A percentile compares a stretch with the other conserved stretches of the same genome.
Evolutionary conservation across 2,329 filamentous ascomycete genomes (phyloP).

Genomic region (Aspergillaceae sp.): DNA sequence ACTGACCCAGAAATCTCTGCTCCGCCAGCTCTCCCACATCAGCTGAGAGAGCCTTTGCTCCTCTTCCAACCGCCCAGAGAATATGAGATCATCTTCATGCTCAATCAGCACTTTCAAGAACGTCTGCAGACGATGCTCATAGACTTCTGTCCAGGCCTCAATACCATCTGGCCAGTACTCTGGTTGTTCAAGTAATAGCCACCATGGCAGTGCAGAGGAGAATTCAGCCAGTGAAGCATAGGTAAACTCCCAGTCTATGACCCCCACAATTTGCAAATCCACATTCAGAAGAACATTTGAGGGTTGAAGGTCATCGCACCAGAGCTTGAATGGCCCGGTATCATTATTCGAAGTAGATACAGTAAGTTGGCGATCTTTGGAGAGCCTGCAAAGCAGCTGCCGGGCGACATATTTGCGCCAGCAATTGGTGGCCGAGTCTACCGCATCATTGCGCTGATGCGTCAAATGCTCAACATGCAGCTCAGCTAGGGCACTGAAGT

Average conservation of each 20-base stretch:
- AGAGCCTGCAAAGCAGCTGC: constrained; percentile 1
- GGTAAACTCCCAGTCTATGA: constrained; percentile 18
- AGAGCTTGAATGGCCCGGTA: constrained; percentile 15
- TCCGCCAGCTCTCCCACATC: constrained; percentile 9
- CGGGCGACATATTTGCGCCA: background rate
- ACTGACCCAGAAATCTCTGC: constrained; percentile 8
- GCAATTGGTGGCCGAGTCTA: background rate
- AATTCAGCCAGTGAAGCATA: constrained; percentile 14
- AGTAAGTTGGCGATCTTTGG: background rate
- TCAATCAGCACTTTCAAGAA: constrained; percentile 10
- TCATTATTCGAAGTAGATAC: constrained; percentile 5
- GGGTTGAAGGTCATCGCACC: constrained; percentile 16
- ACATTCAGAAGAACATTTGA: constrained; percentile 11
- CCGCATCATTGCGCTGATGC: background rate
- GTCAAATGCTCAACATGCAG: constrained; percentile 1
- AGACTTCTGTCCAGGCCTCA: constrained; percentile 10
- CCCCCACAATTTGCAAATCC: constrained; percentile 8
- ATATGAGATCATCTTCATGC: constrained; percentile 7
- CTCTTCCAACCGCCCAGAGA: constrained; percentile 8
- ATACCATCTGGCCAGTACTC: constrained; percentile 15
- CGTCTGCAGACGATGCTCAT: constrained; percentile 7
- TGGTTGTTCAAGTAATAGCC: constrained; percentile 15
- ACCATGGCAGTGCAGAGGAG: constrained; percentile 14
- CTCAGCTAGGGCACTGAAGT: constrained; percentile 1
- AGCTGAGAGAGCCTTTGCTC: constrained; percentile 6